Evolutionary conservation across 2,329 filamentous ascomycete species (phyloP), one percentile per base, ranked within the genome.

Genomic region (Epichloe amarillans): DNA sequence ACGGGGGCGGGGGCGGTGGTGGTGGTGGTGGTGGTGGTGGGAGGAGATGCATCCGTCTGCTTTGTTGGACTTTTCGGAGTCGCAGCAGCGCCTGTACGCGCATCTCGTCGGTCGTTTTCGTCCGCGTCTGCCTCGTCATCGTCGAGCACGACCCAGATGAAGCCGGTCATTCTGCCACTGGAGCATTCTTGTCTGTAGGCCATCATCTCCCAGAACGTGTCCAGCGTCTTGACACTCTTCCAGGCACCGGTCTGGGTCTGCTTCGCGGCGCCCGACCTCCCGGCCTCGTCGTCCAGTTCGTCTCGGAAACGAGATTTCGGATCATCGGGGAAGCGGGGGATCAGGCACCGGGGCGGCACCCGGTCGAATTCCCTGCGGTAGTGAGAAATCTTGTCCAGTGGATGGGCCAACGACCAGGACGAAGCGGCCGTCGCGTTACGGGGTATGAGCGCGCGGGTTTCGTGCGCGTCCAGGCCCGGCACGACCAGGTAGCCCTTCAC

Each of bases 191-290:
- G 93, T 51, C 93, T 77, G 62, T 87, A 97, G 0, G 90, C 84
- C 91, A 98, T 97, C 77, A 95, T 86, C 55, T 98, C 93, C 93
- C 93, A 98, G 62, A 98, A 98, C 58, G 90, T 83, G n/a, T 90
- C 86, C 40, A 98, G 70, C 0, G 82, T 86, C 62, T 77, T 83
- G 23, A 96, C 82, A 53, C 85, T 89, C 63, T 82, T 86, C 93
- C 93, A 98, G 51, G 79, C 75, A 0, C 86, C 86, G 3, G 71
- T 69, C 26, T 72, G 74, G 3, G 71, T 69, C 26, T 72, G 74
- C 56, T 79, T 77, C 56, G 76, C 69, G 50, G 69, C 69, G 5
- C 69, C 69, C 2, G 77, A 72, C 33, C 79, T 79, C 1, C 79
- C 75, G 0, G 86, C 75, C 62, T 94, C 88, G 35, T 91, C 86